Evolutionary conservation across 768 basidiomycete species (phyloP), one percentile per base, ranked within the genome.

Genomic region (Roridomyces roridus): DNA sequence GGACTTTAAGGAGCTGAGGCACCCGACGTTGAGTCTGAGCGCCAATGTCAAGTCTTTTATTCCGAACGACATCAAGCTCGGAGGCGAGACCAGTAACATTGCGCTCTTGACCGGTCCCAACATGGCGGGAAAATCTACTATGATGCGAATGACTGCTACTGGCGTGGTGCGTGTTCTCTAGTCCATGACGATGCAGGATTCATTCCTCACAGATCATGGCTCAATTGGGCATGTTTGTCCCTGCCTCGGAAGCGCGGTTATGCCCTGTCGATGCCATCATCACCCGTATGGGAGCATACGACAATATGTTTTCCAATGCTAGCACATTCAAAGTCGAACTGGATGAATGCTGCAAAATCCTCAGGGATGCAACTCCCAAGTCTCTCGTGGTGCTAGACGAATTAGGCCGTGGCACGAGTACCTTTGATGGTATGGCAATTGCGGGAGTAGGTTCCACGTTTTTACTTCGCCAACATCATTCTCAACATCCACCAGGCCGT

Each of bases 321-420:
- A 94, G 93, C 72, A 98, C 96, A 0, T 99, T 98, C 84, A 97
- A 98, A 70, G 97, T 99, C 20, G 97, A 99, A 70, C 78, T 99
- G 53, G 97, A 98, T 69, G 97, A 99, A 83, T 94, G 94, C 65
- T 95, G 91, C 72, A 96, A 96, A 72, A 96, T 98, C 64, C 78
- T 98, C 36, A 85, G 92, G 17, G 90, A 98, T 68, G 94, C 94
- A 8, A 97, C 97, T 5, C 96, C 97, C 0, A 90, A 85, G 55
- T 97, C 96, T 0, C 69, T 99, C 46, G 95, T 98, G 52, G 96
- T 99, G 54, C 76, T 99, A 17, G 97, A 99, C 69, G 96, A 98
- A 77, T 84, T 97, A 49, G 95, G 96, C 18, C 79, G 96, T 73
- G 97, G 97, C 24, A 98, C 97, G 1, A 96, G 95, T 0, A 98